These are phyloP conservation scores for Plantago lanceolata DNA, from an alignment of 305 asterid species.

Conservation along the genomic window DNA sequence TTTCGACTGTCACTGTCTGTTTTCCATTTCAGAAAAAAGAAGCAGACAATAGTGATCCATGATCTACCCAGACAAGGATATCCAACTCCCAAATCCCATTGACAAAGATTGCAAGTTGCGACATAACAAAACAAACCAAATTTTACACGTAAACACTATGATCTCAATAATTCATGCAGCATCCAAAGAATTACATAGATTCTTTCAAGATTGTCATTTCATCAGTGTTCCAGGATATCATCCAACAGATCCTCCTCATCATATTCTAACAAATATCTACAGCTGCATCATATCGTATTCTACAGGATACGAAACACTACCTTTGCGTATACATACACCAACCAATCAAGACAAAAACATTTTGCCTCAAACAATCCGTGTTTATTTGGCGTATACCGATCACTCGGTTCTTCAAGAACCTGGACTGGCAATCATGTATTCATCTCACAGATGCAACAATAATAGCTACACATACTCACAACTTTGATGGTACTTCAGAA, in stretches of 20 bases:
- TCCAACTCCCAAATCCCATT: too few species aligned
- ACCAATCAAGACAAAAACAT: too few species aligned
- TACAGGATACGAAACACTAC: too few species aligned
- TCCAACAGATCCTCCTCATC: not conserved
- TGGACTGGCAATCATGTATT: not conserved
- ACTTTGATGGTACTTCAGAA: slow-evolving; percentile 49
- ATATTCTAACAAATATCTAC: not conserved
- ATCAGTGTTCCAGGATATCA: not conserved
- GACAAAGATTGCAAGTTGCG: too few species aligned
- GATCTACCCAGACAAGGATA: too few species aligned
- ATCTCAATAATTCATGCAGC: not conserved
- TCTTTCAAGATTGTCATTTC: not conserved
- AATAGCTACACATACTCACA: slow-evolving; percentile 18
- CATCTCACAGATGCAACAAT: not conserved
- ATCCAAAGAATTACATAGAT: not conserved
- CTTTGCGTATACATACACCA: not conserved
- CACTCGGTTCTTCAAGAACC: not conserved
- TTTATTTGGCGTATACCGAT: not conserved
- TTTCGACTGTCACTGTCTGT: too few species aligned
- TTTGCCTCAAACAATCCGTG: too few species aligned
- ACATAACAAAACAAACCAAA: too few species aligned
- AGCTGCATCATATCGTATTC: not conserved
- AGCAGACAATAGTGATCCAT: too few species aligned
- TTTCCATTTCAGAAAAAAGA: too few species aligned
- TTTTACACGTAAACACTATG: too few species aligned